Evolutionary conservation across 345 rosid species (phyloP).

Genomic region (Euphorbia tirucalli): DNA sequence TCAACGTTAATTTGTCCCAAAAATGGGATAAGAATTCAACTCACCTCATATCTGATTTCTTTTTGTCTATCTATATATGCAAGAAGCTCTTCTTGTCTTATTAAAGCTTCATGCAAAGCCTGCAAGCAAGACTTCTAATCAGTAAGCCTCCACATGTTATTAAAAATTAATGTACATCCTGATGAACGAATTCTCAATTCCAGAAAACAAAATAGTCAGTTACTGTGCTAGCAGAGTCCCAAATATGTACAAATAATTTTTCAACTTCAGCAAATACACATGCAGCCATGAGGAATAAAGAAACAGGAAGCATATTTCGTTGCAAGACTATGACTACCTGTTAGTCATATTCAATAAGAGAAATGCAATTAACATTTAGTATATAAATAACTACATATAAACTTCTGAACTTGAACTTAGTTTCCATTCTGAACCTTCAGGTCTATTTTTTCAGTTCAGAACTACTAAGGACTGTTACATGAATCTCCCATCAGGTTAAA

Average conservation of each 20-base stretch:
- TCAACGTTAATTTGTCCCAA: not conserved
- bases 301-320: too few relatives aligned
- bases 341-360: too few relatives aligned
- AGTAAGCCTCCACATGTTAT: not conserved
- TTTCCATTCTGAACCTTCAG: too few relatives aligned
- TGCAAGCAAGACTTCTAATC: conserved; percentile 7
- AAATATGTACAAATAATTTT: not conserved
- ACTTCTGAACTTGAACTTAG: too few relatives aligned
- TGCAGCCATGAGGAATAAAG: too few relatives aligned
- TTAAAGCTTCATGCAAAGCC: conserved; percentile 39
- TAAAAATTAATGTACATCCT: not conserved
- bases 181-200: not conserved
- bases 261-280: too few relatives aligned
- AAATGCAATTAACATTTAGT: too few relatives aligned
- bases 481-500: too few relatives aligned
- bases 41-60: conserved; percentile 24
- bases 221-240: not conserved
- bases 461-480: too few relatives aligned
- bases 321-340: too few relatives aligned
- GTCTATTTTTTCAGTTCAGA: too few relatives aligned
- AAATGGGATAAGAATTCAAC: not conserved
- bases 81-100: conserved; percentile 36
- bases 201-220: not conserved
- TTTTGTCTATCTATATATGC: conserved; percentile 29
- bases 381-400: too few relatives aligned